Evolutionary conservation across 352 stramenopile genomes (phyloP), one percentile per base, ranked within the genome.

Genomic region (Phytopythium aichiense): DNA sequence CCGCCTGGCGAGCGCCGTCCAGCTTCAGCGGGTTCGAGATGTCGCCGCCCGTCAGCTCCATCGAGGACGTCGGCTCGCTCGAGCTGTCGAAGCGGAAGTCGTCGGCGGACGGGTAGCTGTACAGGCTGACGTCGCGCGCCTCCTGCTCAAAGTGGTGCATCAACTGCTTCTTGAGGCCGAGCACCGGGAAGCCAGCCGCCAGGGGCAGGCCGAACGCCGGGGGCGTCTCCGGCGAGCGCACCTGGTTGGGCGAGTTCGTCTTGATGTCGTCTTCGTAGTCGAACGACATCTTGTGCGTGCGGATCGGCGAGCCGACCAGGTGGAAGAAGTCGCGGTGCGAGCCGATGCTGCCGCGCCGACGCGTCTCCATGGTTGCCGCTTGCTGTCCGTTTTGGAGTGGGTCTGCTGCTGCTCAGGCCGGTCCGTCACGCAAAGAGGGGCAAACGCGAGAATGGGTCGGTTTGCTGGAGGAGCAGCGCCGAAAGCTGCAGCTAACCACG

Each of bases 231-330:
- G 73, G 72, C 23, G 68, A 62, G n/a, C 67, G 72, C 46, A 72
- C 37, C 56, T 77, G 65, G 28, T 67, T 78, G 33, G 67, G 68
- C 22, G 64, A 75, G 22, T 69, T 67, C 22, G 58, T 61, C 56
- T 75, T 71, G 46, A 65, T 66, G 45, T 78, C 70, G 42, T 78
- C 70, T 30, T 76, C 60, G 25, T 77, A 73, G 53, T 86, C 67
- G 43, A 84, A 73, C 46, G 72, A 66, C 48, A 77, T 65, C 65
- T 79, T 84, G 31, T 79, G 61, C 11, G 80, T 88, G 37, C 84
- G 84, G 63, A 93, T 93, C 23, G 84, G 84, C 50, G 84, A 93
- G n/a, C 84, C 84, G 56, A 80, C 91, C 8, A 89, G 66, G 58
- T 84, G 76, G 60, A 89, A 91, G 65, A 93, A 93, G 52, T 71